Evolutionary conservation across 192 early-diverging fungal genomes (phyloP), one percentile per base, ranked within the genome.

Genomic region (Lobosporangium transversale): DNA sequence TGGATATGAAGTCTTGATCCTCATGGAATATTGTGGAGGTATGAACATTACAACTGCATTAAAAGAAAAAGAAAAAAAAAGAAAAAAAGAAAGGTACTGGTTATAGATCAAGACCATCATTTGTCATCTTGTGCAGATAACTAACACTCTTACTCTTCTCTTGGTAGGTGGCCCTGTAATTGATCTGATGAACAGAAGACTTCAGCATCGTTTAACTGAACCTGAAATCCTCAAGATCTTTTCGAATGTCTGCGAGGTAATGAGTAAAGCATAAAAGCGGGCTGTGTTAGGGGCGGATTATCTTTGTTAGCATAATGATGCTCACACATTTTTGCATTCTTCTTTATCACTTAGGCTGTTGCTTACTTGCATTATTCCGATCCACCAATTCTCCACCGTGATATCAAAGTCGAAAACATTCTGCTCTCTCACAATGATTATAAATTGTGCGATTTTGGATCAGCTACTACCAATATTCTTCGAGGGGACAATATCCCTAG

Each of bases 391-490:
- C 81, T 97, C 21, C 97, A 98, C 66, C 84, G 97, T 58, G 92
- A 93, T 58, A 83, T 93, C 53, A 93, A 92, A 58, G 90, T 95
- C 37, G 95, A 98, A 70, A 96, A 97, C 64, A 83, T 92, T 12
- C 79, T 92, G 4, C 84, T 94, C 17, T 68, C 87, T 23, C 60
- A 67, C 53, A 70, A 85, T 64, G 85, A 85, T 21, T 96, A 91
- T 80, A 97, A 97, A 70, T 84, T 99, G 42, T 97, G 94, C 79
- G 97, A 99, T 78, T 99, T 99, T 90, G 97, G 97, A 43, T 97
- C 95, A 0, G 88, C 91, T 24, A 91, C 95, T 0, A 87, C 84
- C 21, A 71, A 79, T 48, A 82, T 73, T 26, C 61, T 91, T 2
- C 30, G 65, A 42, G 86, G 81, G 0, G 64, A 81, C 1, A 86